These are phyloP conservation scores for Solanum pinnatisectum DNA, from an alignment of 257 asterid species.

Conservation along the genomic window DNA sequence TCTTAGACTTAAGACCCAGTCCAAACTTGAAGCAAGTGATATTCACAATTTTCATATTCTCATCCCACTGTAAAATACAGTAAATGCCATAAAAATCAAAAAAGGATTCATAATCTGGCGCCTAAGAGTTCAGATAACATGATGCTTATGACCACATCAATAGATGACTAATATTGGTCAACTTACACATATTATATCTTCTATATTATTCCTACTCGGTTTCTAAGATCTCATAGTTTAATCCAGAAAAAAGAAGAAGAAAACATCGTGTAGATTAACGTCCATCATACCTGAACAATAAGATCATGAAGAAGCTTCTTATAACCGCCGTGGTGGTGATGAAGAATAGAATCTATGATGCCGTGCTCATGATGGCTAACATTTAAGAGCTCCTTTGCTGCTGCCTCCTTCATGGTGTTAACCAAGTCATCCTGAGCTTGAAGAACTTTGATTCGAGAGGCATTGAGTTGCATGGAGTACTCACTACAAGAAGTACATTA, in stretches of 20 bases:
- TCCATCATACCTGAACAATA: conserved; percentile 57
- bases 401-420: conserved; percentile 54
- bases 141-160: background rate
- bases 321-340: conserved; percentile 15
- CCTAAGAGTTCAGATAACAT: background rate
- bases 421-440: conserved; percentile 83
- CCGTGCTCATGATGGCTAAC: conserved; percentile 45
- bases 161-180: background rate
- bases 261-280: background rate
- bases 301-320: conserved; percentile 57
- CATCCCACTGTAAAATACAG: background rate
- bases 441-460: conserved; percentile 75
- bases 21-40: background rate
- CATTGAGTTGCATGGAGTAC: conserved; percentile 83
- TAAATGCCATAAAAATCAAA: background rate
- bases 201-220: background rate
- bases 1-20: background rate
- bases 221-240: background rate
- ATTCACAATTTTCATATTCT: background rate
- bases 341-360: background rate
- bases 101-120: background rate
- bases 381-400: conserved; percentile 49
- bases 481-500: conserved; percentile 34
- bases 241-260: background rate
- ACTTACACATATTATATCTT: background rate